Percentiles rank a stretch among this genome's conserved stretches.
Evolutionary conservation across 176 grass and related monocot genomes (phyloP).

Genomic region (Lolium rigidum): DNA sequence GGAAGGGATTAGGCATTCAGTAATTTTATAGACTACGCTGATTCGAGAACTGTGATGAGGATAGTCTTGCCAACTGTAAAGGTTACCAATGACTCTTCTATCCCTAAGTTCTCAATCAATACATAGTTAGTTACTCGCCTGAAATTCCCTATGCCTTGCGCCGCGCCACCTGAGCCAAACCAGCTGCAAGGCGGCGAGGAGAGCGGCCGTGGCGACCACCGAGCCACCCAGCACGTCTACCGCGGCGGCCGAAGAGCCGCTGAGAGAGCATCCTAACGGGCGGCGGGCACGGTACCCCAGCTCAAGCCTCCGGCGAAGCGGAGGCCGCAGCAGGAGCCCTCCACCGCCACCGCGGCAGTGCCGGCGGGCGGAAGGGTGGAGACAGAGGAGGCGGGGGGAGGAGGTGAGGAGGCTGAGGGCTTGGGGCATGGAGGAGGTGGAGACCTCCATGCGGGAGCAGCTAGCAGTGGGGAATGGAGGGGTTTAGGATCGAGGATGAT

Average conservation of each 20-base stretch:
- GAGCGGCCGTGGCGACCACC: slow-evolving; percentile 15
- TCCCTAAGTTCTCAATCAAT: background rate
- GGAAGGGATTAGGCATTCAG: background rate
- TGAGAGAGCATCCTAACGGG: slow-evolving; percentile 11
- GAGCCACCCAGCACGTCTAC: slow-evolving; percentile 16
- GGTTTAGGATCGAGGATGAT: slow-evolving; percentile 26
- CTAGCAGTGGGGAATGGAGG: background rate
- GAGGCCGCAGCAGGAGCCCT: slow-evolving; percentile 23
- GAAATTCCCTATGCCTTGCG: slow-evolving; percentile 5
- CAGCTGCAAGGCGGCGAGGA: slow-evolving; percentile 43
- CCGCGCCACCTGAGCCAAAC: slow-evolving; percentile 32
- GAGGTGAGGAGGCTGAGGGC: slow-evolving; percentile 35
- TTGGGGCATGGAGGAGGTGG: slow-evolving; percentile 27
- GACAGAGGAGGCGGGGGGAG: slow-evolving; percentile 28
- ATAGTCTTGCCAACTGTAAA: background rate
- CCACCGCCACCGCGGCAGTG: slow-evolving; percentile 1
- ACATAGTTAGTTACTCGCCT: background rate
- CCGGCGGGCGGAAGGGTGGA: slow-evolving; percentile 6
- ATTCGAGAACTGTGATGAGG: slow-evolving; percentile 17
- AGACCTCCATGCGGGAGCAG: slow-evolving; percentile 39
- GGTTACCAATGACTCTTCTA: background rate
- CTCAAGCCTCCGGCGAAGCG: background rate
- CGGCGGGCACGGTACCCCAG: background rate
- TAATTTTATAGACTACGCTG: background rate
- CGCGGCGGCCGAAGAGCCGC: background rate